Percentiles rank a stretch among this genome's conserved stretches.
Conservation (phyloP, 106 monocot species). For the Hemerocallis citrina region DNA sequence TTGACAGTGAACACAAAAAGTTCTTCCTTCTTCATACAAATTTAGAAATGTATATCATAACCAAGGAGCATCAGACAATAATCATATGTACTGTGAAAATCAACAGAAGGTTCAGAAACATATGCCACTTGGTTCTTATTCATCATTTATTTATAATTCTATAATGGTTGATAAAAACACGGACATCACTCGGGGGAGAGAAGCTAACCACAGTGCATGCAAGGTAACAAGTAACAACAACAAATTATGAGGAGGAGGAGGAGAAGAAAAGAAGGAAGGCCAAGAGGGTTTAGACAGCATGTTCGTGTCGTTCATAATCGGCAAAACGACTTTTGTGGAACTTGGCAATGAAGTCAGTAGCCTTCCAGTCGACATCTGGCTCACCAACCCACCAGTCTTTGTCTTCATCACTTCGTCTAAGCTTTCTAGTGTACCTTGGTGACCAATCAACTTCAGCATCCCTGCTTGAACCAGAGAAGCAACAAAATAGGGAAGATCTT, state of each 20-base stretch:
- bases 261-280: neutral
- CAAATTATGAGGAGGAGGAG: neutral
- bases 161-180: neutral
- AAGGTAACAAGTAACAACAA: neutral
- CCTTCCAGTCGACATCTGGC: slow-evolving; percentile 12
- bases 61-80: neutral
- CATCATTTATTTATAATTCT: neutral
- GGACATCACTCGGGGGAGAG: neutral
- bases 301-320: neutral
- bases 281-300: no score
- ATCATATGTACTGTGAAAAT: neutral
- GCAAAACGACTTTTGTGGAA: slow-evolving; percentile 2
- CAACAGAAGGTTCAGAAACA: neutral
- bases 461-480: neutral
- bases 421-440: slow-evolving; percentile 7
- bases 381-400: slow-evolving; percentile 16
- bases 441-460: slow-evolving; percentile 5
- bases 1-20: neutral
- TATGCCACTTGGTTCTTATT: slow-evolving; percentile 1
- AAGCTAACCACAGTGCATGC: neutral
- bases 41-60: neutral
- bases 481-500: slow-evolving; percentile 2
- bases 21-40: neutral
- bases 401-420: slow-evolving; percentile 12
- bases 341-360: slow-evolving; percentile 17